Percentiles rank a stretch among this genome's conserved stretches.
These are phyloP conservation scores for Zea mays DNA, from an alignment of 176 grass and related monocot species.

Conservation along the genomic window Zm-B73-REFERENCE-NAM-5.0 NC_050104.1:8843001-8843500, in stretches of 20 bases:
- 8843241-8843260: not conserved
- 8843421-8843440: not conserved
- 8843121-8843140: not conserved
- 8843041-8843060: too few species aligned
- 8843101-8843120: too few species aligned
- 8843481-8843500: constrained; percentile 21
- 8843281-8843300: not conserved
- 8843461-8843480: not conserved
- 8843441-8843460: constrained; percentile 1
- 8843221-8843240: constrained; percentile 24
- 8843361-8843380: constrained; percentile 92
- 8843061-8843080: too few species aligned
- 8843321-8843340: constrained; percentile 61
- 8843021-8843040: too few species aligned
- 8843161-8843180: constrained; percentile 5
- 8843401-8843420: constrained; percentile 11
- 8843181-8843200: constrained; percentile 19
- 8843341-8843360: constrained; percentile 94
- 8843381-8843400: constrained; percentile 79
- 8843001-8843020: too few species aligned
- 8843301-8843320: constrained; percentile 21
- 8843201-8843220: constrained; percentile 17
- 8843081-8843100: too few species aligned
- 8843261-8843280: not conserved
- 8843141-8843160: not conserved